phyloP scores from a whole-genome alignment of 73 alveolate genomes.

The Symbiodinium pilosum region DNA sequence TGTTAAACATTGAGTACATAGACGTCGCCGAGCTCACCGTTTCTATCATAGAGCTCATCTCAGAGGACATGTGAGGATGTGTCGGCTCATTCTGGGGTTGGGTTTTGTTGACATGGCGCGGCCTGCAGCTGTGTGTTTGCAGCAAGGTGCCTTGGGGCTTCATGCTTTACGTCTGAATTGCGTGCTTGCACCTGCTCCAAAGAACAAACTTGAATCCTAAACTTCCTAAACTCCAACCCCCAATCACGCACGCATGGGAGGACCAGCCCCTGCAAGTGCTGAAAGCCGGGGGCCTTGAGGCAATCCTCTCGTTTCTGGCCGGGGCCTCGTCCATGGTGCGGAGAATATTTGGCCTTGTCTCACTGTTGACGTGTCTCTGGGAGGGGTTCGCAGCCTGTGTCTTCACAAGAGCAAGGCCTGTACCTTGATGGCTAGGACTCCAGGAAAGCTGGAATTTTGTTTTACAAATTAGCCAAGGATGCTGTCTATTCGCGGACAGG shows the following conservation, averaged over 20 bases:
- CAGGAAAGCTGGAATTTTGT: too few relatives aligned
- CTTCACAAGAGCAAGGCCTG: too few relatives aligned
- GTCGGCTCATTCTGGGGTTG: too few relatives aligned
- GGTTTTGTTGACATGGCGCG: too few relatives aligned
- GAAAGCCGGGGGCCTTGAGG: slow-evolving; percentile 89
- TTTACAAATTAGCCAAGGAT: too few relatives aligned
- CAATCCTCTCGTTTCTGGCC: slow-evolving; percentile 93
- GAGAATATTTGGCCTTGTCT: too few relatives aligned
- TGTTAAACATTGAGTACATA: slow-evolving; percentile 84
- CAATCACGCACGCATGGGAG: neutral
- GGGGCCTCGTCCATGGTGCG: neutral
- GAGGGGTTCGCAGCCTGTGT: too few relatives aligned
- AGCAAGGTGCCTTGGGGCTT: neutral
- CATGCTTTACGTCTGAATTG: neutral
- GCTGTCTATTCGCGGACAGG: too few relatives aligned
- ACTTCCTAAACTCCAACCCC: neutral
- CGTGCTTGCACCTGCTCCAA: neutral
- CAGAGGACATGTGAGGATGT: slow-evolving; percentile 11
- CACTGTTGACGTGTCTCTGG: too few relatives aligned
- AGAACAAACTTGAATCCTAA: neutral
- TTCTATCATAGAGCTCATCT: slow-evolving; percentile 58
- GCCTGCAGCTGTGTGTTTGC: too few relatives aligned
- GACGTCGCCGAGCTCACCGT: slow-evolving; percentile 91
- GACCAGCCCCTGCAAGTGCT: slow-evolving; percentile 89
- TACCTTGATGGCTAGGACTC: too few relatives aligned